phyloP scores from a whole-genome alignment of 2,329 filamentous ascomycete genomes.

The Talaromyces sp. region DNA sequence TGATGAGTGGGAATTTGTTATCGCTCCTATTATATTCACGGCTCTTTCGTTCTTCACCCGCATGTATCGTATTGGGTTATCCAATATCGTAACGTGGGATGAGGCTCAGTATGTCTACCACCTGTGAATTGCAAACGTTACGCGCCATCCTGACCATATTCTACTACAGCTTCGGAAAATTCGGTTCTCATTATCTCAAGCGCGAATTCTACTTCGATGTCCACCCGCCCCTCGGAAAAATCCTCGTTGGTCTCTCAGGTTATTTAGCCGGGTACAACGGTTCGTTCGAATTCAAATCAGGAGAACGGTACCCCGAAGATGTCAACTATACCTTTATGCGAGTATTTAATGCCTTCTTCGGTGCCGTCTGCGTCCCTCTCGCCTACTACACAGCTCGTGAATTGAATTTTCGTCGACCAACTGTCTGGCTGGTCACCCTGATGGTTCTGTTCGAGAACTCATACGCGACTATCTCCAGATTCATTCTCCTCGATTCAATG shows the following conservation, averaged over 20 bases:
- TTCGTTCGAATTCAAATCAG: slow-evolving; percentile 98
- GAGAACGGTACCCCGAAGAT: slow-evolving; percentile 88
- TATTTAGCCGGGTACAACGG: slow-evolving; percentile 98
- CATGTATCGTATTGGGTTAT: slow-evolving; percentile 65
- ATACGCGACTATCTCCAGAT: slow-evolving; percentile 97
- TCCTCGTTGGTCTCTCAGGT: slow-evolving; percentile 93
- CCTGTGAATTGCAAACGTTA: no score
- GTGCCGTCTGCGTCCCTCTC: slow-evolving; percentile 84
- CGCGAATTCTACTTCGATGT: slow-evolving; percentile 99
- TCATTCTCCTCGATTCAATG: slow-evolving; percentile 98
- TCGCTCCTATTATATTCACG: slow-evolving; percentile 63
- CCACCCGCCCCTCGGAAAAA: slow-evolving; percentile 94
- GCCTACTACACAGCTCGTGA: slow-evolving; percentile 95
- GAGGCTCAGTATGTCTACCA: slow-evolving; percentile 62
- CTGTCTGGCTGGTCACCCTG: slow-evolving; percentile 90
- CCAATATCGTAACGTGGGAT: slow-evolving; percentile 72
- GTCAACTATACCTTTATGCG: slow-evolving; percentile 99
- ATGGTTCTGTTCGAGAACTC: slow-evolving; percentile 99
- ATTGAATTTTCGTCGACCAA: slow-evolving; percentile 77
- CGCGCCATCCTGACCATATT: neutral
- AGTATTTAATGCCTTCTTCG: slow-evolving; percentile 93
- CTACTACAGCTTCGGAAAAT: slow-evolving; percentile 61
- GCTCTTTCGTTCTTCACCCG: slow-evolving; percentile 63
- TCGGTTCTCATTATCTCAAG: slow-evolving; percentile 98
- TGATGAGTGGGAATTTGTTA: slow-evolving; percentile 60